Evolutionary conservation across 140 eudicot species (phyloP), one percentile per base, ranked within the genome.

Genomic region (Anethum foeniculum): DNA sequence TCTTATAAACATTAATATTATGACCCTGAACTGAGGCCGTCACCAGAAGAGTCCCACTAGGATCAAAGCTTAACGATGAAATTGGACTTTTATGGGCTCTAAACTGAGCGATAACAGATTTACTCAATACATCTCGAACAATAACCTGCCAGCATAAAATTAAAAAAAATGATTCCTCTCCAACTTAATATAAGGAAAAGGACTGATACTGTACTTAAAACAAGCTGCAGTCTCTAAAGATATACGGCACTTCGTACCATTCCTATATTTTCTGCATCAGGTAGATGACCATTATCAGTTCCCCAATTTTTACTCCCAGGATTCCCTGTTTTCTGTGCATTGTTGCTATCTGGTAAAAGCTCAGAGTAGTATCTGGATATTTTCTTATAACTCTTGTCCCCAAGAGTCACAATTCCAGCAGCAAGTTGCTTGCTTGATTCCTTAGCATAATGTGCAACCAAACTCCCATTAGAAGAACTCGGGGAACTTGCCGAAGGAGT

Each of bases 11-110:
- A 83, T 94, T 94, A 14, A 94, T 92, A 86, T 91, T 94, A 83
- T 94, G 97, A 62, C 98, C 97, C 79, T 90, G 94, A 85, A 92
- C 96, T n/a, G 98, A 94, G 82, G 98, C 96, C 1, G 98, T 92
- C 80, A 94, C 98, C 79, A 94, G 85, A 14, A 94, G 90, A 19
- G 85, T 88, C 23, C 97, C 97, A 71, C 96, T 92, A 13, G 97
- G 98, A 85, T 94, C 97, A 82, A 94, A 92, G 82, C 93, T 88
- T 76, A 94, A 85, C 3, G 96, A 89, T 64, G 92, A 84, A n/a
- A 94, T 94, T 12, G 98, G 93, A 81, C 97, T 92, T 79, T 90
- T 92, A 73, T 94, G 98, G 41, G 98, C 98, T 86, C 89, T 92
- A 81, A 94, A 94, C 68, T 94, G 98, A 5, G 97, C 86, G 44